Percentiles rank a stretch among this genome's conserved stretches.
These are phyloP conservation scores for Sambucus nigra DNA, from an alignment of 129 eudicot species.

Conservation along the genomic window DNA sequence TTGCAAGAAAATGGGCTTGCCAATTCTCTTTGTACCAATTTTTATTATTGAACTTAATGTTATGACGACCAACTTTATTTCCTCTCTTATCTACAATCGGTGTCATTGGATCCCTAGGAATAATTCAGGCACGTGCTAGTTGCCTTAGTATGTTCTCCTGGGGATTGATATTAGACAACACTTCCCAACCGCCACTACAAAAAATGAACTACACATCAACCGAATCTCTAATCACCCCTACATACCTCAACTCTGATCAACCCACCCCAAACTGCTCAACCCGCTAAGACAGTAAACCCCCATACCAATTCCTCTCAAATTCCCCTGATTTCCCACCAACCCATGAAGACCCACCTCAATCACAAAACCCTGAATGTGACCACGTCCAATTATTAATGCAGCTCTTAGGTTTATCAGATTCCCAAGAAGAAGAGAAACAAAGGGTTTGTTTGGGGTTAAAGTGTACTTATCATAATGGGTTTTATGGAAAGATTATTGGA, in stretches of 20 bases:
- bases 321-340: conserved; percentile 27
- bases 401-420: conserved; percentile 44
- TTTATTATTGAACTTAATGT: too few relatives aligned
- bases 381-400: conserved; percentile 43
- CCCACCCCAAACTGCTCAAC: conserved; percentile 25
- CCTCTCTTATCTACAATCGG: too few relatives aligned
- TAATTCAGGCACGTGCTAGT: too few relatives aligned
- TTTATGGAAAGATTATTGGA: conserved; percentile 55
- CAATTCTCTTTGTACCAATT: too few relatives aligned
- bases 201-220: conserved; percentile 13
- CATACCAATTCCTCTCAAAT: conserved; percentile 45
- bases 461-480: conserved; percentile 35
- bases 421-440: conserved; percentile 2
- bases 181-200: conserved; percentile 6
- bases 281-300: conserved; percentile 41
- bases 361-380: conserved; percentile 14
- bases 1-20: too few relatives aligned
- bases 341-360: conserved; percentile 22
- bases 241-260: conserved; percentile 33
- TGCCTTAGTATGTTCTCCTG: too few relatives aligned
- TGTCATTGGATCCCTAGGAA: too few relatives aligned
- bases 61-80: too few relatives aligned
- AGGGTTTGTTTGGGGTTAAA: conserved; percentile 6
- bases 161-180: conserved; percentile 42
- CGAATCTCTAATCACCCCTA: conserved; percentile 46